These are phyloP conservation scores for Claviceps humidiphila DNA, from an alignment of 2,329 filamentous ascomycete species.

Conservation along the genomic window DNA sequence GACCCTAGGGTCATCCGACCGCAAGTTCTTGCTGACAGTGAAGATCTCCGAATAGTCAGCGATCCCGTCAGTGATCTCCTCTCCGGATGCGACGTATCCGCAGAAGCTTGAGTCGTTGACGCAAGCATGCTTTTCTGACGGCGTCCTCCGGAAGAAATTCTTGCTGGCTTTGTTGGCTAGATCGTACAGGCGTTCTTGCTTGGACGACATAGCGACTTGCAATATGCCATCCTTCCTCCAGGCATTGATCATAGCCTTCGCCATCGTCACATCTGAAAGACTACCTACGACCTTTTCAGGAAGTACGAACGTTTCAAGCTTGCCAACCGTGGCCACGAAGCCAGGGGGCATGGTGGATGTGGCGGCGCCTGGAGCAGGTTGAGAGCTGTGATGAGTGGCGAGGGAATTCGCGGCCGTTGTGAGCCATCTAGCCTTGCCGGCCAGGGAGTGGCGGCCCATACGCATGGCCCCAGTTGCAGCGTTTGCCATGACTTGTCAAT, in stretches of 20 bases:
- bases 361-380: background rate
- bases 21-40: conserved; percentile 36
- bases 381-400: background rate
- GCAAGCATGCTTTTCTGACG: conserved; percentile 26
- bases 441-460: background rate
- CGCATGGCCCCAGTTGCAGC: background rate
- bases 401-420: background rate
- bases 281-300: conserved; percentile 23
- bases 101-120: conserved; percentile 32
- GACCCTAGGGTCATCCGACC: conserved; percentile 24
- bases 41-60: conserved; percentile 40
- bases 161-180: conserved; percentile 24
- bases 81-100: conserved; percentile 36
- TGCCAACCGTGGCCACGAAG: conserved; percentile 11
- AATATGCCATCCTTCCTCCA: conserved; percentile 33
- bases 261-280: conserved; percentile 21
- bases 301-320: conserved; percentile 29
- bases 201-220: conserved; percentile 26
- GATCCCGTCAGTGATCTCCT: conserved; percentile 34
- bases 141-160: conserved; percentile 25
- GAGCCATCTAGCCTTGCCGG: background rate
- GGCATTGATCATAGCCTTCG: conserved; percentile 25
- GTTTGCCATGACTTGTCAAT: conserved; percentile 1
- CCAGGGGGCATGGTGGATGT: conserved; percentile 15
- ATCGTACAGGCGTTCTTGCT: conserved; percentile 22